phyloP scores from a whole-genome alignment of 129 eudicot species.

The Tanacetum coccineum region DNA sequence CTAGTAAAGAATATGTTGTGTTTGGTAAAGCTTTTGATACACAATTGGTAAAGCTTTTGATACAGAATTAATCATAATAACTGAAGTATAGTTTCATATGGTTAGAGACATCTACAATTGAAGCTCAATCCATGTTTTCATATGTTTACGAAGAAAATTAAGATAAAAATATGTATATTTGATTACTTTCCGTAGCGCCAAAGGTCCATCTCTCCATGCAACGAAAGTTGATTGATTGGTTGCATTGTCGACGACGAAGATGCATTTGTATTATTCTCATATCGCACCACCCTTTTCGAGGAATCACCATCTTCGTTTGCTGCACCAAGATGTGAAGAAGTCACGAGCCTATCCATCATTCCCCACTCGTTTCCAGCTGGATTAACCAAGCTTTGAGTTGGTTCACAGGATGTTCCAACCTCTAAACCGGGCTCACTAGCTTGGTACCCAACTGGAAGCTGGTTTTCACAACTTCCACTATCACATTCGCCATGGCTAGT shows the following conservation, averaged over 20 bases:
- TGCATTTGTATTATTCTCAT: slow-evolving; percentile 32
- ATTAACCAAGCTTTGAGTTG: slow-evolving; percentile 25
- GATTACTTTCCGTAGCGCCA: slow-evolving; percentile 73
- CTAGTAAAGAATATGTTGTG: too few relatives aligned
- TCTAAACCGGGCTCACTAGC: slow-evolving; percentile 40
- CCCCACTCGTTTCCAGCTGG: slow-evolving; percentile 50
- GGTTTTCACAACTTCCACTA: slow-evolving; percentile 51
- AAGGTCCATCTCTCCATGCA: slow-evolving; percentile 70
- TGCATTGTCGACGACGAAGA: slow-evolving; percentile 43
- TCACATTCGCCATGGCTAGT: slow-evolving; percentile 50
- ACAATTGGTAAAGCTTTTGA: too few relatives aligned
- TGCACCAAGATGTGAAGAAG: slow-evolving; percentile 26
- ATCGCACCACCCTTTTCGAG: slow-evolving; percentile 30
- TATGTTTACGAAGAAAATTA: slow-evolving; percentile 14
- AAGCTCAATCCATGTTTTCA: slow-evolving; percentile 19
- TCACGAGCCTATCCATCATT: slow-evolving; percentile 49
- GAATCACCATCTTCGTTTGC: slow-evolving; percentile 29
- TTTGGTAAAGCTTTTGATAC: too few relatives aligned
- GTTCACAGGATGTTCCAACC: slow-evolving; percentile 36
- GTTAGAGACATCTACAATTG: slow-evolving; percentile 24
- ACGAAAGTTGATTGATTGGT: slow-evolving; percentile 55
- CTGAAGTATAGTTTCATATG: slow-evolving; percentile 24
- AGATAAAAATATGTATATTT: slow-evolving; percentile 22
- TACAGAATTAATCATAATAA: slow-evolving; percentile 28
- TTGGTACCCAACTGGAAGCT: slow-evolving; percentile 35